phyloP scores from a whole-genome alignment of 257 asterid species.

The Solanum etuberosum region DNA sequence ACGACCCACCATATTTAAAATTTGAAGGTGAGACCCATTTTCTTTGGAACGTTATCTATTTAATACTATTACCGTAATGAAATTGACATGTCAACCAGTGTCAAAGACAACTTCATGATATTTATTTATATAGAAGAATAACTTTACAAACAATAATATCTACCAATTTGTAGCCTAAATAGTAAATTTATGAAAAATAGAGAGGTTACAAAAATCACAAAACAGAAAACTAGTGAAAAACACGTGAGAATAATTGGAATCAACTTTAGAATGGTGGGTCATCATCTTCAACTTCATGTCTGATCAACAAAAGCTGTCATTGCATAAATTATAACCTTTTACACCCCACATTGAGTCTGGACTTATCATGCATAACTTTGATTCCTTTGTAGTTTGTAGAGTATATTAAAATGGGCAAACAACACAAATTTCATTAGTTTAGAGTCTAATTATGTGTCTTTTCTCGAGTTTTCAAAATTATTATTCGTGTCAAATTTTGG shows the following conservation, averaged over 20 bases:
- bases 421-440: not conserved
- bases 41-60: no score
- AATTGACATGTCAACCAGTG: no score
- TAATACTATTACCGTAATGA: no score
- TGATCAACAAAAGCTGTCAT: not conserved
- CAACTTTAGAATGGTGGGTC: not conserved
- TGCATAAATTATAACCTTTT: not conserved
- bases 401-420: not conserved
- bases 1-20: not conserved
- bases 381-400: not conserved
- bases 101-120: no score
- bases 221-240: no score
- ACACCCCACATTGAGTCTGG: not conserved
- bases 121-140: no score
- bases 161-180: no score
- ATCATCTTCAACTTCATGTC: not conserved
- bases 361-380: not conserved
- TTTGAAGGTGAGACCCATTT: no score
- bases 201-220: not conserved
- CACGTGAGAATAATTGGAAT: not conserved
- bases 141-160: no score
- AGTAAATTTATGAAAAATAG: no score
- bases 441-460: not conserved
- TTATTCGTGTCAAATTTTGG: not conserved
- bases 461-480: no score